Evolutionary conservation across 1,284 basidiomycete genomes (phyloP), one percentile per base, ranked within the genome.

Genomic region (Fomitiporia mediterranea): DNA sequence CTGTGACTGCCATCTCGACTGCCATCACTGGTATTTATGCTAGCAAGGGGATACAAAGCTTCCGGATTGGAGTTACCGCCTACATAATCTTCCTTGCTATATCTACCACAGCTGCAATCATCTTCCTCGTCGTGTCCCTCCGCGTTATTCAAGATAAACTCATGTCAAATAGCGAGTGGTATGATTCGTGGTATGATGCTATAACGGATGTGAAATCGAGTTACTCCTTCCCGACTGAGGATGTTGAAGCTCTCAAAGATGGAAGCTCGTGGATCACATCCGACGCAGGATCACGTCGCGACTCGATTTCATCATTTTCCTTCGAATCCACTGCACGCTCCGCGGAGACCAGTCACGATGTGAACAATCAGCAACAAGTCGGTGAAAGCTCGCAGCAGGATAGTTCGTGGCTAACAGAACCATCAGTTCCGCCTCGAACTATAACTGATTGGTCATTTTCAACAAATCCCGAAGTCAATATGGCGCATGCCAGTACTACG

Each of bases 241-340:
- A 88, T 51, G 72, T 88, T 53, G 82, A 87, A 59, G 83, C 72
- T 6, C 73, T 87, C 54, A 80, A 81, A 38, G 84, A 87, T 60
- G 83, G 84, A 47, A 80, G 79, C 54, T 87, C 86, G 15, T 88
- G 86, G 86, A 80, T 89, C 57, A 86, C 86, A 1, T 87, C 85
- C 44, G 75, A 79, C 40, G 74, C 78, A 3, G 76, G 74, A 60
- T 72, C 68, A n/a, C 69, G 74, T 56, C 79, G 72, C 53, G 74
- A 77, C 46, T 84, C 83, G 1, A 68, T 80, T 17, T 86, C 84
- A 8, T 76, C 77, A 17, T 87, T 84, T 77, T 86, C 84, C 0
- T 86, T 86, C 67, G 42, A 34, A 21, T 82, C 83, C 0, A 86
- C 84, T 0, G 79, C 81, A 62, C 77, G 81, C 49, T 79, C 28